These are phyloP conservation scores for Jatropha podagrica DNA, from an alignment of 441 rosid genomes.

Conservation along the genomic window DNA sequence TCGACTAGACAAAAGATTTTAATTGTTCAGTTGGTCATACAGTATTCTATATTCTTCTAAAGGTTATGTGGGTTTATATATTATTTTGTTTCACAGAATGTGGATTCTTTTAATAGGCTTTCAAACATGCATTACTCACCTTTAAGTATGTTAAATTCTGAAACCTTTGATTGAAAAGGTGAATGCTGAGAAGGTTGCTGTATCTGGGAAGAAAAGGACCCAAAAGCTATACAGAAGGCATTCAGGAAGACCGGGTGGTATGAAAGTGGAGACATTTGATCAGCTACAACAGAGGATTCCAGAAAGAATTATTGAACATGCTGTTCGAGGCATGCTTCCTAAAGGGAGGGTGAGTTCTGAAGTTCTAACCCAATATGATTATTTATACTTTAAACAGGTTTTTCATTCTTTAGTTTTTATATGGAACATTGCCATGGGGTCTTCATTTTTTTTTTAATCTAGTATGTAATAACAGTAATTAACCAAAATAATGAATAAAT, in stretches of 20 bases:
- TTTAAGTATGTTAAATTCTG: slow-evolving; percentile 11
- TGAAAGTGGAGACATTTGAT: slow-evolving; percentile 88
- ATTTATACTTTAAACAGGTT: not conserved
- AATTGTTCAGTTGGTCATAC: not conserved
- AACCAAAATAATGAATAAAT: not conserved
- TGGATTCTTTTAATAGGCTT: not conserved
- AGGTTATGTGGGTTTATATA: not conserved
- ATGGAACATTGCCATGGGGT: not conserved
- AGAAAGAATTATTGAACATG: slow-evolving; percentile 93
- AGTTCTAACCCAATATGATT: slow-evolving; percentile 16
- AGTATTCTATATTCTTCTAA: not conserved
- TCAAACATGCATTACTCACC: not conserved
- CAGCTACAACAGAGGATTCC: slow-evolving; percentile 94
- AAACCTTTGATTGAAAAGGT: slow-evolving; percentile 49
- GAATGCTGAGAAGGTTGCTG: slow-evolving; percentile 95
- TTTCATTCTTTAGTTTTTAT: not conserved
- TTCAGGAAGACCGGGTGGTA: slow-evolving; percentile 98
- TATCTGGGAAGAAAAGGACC: slow-evolving; percentile 88
- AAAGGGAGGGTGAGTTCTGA: slow-evolving; percentile 81
- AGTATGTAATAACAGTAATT: too few species aligned
- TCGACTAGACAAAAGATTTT: not conserved
- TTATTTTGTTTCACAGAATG: not conserved
- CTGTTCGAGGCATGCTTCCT: slow-evolving; percentile 98
- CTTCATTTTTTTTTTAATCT: not conserved
- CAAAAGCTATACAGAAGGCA: slow-evolving; percentile 97